Percentiles rank a stretch among this genome's conserved stretches.
Conservation (phyloP, 495 filamentous ascomycete species). For the Ramalina peruviana region DNA sequence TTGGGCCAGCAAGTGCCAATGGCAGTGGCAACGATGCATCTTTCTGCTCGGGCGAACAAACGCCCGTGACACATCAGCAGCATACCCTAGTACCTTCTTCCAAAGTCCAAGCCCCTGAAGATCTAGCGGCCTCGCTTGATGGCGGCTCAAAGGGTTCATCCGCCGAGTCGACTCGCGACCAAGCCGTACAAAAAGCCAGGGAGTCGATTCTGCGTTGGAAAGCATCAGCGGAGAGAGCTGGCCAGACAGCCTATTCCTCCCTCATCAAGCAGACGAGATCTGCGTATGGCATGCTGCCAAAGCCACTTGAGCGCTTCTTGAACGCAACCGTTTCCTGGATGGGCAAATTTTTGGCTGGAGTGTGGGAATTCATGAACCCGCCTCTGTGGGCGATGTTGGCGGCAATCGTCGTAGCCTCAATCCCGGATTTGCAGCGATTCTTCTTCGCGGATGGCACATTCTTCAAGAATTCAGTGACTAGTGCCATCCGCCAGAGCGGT, state of each 20-base stretch:
- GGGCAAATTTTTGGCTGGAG: constrained; percentile 43
- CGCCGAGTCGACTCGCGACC: background rate
- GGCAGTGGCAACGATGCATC: constrained; percentile 3
- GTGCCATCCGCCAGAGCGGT: constrained; percentile 70
- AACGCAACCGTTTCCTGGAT: constrained; percentile 25
- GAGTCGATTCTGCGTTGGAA: background rate
- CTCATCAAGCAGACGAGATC: background rate
- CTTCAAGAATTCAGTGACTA: constrained; percentile 81
- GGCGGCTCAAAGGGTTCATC: background rate
- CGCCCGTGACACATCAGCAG: constrained; percentile 16
- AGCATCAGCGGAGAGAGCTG: background rate
- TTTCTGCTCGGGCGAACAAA: constrained; percentile 15
- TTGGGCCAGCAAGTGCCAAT: background rate
- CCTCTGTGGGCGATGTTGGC: constrained; percentile 93
- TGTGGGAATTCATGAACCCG: constrained; percentile 95
- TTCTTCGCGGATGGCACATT: constrained; percentile 90
- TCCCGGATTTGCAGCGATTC: constrained; percentile 66
- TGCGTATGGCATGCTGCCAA: constrained; percentile 38
- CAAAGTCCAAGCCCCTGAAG: background rate
- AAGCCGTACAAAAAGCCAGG: background rate
- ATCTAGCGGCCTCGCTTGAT: no score
- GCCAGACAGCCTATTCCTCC: background rate
- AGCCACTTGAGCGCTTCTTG: constrained; percentile 40
- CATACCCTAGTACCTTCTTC: constrained; percentile 14
- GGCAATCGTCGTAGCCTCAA: constrained; percentile 76